Base-by-base conservation (phyloP, 768 basidiomycete genomes). In the Boletus rex-veris region DNA sequence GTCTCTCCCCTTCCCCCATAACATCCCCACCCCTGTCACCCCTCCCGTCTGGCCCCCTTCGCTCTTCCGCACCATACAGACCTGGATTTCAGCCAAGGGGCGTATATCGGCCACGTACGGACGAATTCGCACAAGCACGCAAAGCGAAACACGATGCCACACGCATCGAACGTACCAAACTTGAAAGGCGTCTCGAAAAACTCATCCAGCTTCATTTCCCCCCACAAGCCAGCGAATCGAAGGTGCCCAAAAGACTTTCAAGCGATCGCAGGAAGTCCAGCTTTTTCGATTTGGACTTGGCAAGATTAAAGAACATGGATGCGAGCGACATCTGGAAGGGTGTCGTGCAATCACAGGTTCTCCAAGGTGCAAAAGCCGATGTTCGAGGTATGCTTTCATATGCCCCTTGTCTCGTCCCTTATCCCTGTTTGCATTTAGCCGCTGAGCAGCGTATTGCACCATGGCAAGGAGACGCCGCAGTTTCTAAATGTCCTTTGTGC, bases 21-120 rank as follows among this genome's bases (percentile, higher is more conserved):
- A 37, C 57, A n/a, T 65, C 70, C 21, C 59, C 69, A 19, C 55
- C 64, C 42, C 31, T 18, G 1, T 61, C 64, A 9, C 58, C 71
- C 8, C 65, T 63, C 36, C 66, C 67, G 5, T 46, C 60, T 16
- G 53, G 50, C 12, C 50, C 55, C 7, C 53, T 52, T 15, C 69
- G 63, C 46, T 56, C 68, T 45, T 63, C 71, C 5, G 83, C 86
- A 1, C 88, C 86, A 2, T 98, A 98, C 67, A 84, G 87, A 43
- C 85, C 91, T 3, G 92, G 93, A 2, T 99, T 98, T 67, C 96
- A 99, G 67, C 96, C 96, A 6, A 88, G 80, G 62, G 95, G 95
- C 5, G 82, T 93, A 5, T 86, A 83, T 66, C 75, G 85, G 12
- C 84, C 80, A 6, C 81, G 88, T 36, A 97, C 94, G 7, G 92